A percentile compares a stretch with the other conserved stretches of the same genome.
Evolutionary conservation across 1,139 yeast genomes (phyloP).

Genomic region (Debaryomyces sp.): DNA sequence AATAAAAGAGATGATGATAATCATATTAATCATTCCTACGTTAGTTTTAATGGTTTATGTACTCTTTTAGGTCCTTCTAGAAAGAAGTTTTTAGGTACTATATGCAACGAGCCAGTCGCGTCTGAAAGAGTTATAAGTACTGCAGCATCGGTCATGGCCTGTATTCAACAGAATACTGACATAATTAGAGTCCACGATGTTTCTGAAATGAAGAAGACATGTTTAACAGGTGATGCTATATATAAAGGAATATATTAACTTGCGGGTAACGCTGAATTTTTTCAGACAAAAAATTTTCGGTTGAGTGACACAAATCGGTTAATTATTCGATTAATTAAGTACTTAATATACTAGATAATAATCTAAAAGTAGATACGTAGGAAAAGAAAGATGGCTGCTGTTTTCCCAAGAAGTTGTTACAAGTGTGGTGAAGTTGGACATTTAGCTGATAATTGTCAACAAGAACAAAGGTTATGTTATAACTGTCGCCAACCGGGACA

Average conservation of each 20-base stretch:
- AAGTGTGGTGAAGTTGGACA: conserved; percentile 94
- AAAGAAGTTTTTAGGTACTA: conserved; percentile 78
- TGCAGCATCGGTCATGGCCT: conserved; percentile 72
- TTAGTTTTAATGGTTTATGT: conserved; percentile 58
- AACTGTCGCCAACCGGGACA: conserved; percentile 92
- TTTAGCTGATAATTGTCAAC: conserved; percentile 84
- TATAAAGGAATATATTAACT: conserved; percentile 42
- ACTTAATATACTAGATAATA: conserved; percentile 3
- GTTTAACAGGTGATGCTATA: conserved; percentile 75
- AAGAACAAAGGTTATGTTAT: conserved; percentile 85
- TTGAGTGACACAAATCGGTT: conserved; percentile 2
- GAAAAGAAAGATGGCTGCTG: conserved; percentile 50
- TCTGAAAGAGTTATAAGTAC: conserved; percentile 73
- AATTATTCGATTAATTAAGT: conserved; percentile 3
- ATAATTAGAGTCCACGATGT: conserved; percentile 92
- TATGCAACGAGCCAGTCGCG: conserved; percentile 56
- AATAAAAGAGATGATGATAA: conserved; percentile 19
- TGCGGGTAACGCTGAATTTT: conserved; percentile 13
- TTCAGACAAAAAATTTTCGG: conserved; percentile 8
- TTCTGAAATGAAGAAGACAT: conserved; percentile 62
- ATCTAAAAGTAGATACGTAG: conserved; percentile 6
- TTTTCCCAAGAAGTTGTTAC: conserved; percentile 84
- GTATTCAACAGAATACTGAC: conserved; percentile 74
- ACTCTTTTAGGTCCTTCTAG: conserved; percentile 85
- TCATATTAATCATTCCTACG: conserved; percentile 28